Base-by-base conservation (phyloP, 345 rosid species). In the Acer campestre region DNA sequence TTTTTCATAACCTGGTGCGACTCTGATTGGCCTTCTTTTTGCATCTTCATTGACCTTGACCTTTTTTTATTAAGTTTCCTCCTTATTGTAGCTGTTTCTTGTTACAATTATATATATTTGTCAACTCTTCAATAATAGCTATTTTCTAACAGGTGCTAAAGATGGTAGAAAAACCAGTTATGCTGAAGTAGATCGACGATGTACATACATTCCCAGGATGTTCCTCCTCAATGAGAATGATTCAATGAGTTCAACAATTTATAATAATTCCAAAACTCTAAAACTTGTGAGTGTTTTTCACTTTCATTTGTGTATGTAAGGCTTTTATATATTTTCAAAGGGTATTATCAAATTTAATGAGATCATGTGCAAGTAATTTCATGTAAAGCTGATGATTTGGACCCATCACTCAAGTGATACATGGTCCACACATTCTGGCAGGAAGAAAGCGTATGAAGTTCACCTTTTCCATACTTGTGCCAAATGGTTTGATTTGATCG, bases 161-260 rank as follows among this genome's bases (percentile, higher is more conserved):
- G 76, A 62, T 76, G 62, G 81, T 77, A 51, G 74, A 77, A 69
- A 67, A 72, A 46, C 71, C 40, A 70, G 18, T 48, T 77, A 38
- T 74, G 44, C 51, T 74, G 84, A 82, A 77, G 82, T 66, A 20
- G 89, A 87, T 42, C 81, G 78, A 64, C 89, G 88, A 18, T 78
- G 82, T 67, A 74, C 83, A 0, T 90, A 90, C 73, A 75, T 18
- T 79, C 80, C 88, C 71, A 70, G 81, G 81, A 64, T 18, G 35
- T 79, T 82, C 7, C 29, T 70, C 58, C 75, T 64, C 56, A 73
- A 40, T 20, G 78, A 79, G 71, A 75, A 72, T 29, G 53, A 69
- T 73, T 66, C 88, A 64, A 65, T 68, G 59, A n/a, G 51, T 70
- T 81, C 83, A 38, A 46, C 75, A 25, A 58, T 73, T 31, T 73